Base-by-base conservation (phyloP, 495 filamentous ascomycete genomes). In the Trypethelium eluteriae region DNA sequence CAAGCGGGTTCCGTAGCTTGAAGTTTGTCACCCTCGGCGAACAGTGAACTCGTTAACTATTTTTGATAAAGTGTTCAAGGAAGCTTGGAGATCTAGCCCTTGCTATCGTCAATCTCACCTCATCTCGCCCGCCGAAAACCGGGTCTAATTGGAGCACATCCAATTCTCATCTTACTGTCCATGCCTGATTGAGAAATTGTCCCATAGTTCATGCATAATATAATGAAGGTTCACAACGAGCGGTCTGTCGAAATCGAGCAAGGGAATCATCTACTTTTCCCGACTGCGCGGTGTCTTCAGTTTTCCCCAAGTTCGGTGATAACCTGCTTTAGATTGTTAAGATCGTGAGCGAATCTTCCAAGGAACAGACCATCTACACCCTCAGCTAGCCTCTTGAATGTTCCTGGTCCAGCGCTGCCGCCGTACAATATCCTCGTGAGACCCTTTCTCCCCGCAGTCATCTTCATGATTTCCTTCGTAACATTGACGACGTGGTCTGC, bases 311-410 rank as follows among this genome's bases (percentile, higher is more conserved):
- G 84, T 73, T 95, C 91, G 18, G 78, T 68, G 34, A 93, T 84
- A 18, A 91, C 87, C 74, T 81, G 81, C 64, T 80, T 79, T 64
- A 93, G 85, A 46, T 85, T 84, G 35, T 82, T 81, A 16, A 86
- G 79, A 68, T 93, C 85, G 76, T 95, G 91, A 63, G 85, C 91
- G 74, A 95, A 93, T 47, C 91, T 72, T 0, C 91, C 91, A 62
- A 95, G 73, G 70, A 95, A 95, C 77, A 93, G 81, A 9, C 91
- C 91, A 76, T 95, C 91, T 39, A 93, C 85, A 4, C 83, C 87
- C 53, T 83, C 82, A 38, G 81, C 83, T 68, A 95, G 74, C 62
- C 73, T 79, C 49, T 77, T 81, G 81, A 88, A 93, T 59, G 90
- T 80, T 0, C 91, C 90, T 5, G 88, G 88, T 12, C 89, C 88